Conservation (phyloP, 768 basidiomycete genomes). For the Leccinum disarticulatum region DNA sequence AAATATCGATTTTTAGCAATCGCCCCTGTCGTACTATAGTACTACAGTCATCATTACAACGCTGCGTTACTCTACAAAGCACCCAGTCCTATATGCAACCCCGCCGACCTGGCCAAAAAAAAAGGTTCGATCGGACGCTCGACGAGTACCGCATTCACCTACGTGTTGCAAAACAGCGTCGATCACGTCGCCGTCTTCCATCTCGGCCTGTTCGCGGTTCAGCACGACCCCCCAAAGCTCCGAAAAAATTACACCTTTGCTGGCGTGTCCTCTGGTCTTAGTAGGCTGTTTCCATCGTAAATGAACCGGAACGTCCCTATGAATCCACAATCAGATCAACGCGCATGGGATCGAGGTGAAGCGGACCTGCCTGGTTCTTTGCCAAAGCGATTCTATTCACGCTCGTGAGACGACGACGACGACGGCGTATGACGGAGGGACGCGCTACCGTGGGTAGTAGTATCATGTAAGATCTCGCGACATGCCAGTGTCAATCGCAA, state of each 20-base stretch:
- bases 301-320: constrained; percentile 65
- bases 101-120: too few species aligned
- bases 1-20: too few species aligned
- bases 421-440: background rate
- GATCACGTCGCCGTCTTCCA: constrained; percentile 65
- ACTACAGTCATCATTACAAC: too few species aligned
- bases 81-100: too few species aligned
- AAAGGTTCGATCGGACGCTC: too few species aligned
- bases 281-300: constrained; percentile 52
- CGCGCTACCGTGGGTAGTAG: constrained; percentile 15
- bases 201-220: constrained; percentile 38
- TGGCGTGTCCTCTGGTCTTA: constrained; percentile 52
- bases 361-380: constrained; percentile 50
- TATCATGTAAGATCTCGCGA: too few species aligned
- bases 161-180: constrained; percentile 62
- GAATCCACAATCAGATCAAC: background rate
- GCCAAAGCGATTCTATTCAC: constrained; percentile 52
- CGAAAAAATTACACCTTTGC: constrained; percentile 40
- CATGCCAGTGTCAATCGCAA: too few species aligned
- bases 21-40: too few species aligned
- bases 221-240: background rate
- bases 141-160: constrained; percentile 12
- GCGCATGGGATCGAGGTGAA: background rate
- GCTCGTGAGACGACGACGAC: background rate
- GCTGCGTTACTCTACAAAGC: too few species aligned